phyloP scores from a whole-genome alignment of 1,284 basidiomycete genomes.

The Xerocomus tenax region DNA sequence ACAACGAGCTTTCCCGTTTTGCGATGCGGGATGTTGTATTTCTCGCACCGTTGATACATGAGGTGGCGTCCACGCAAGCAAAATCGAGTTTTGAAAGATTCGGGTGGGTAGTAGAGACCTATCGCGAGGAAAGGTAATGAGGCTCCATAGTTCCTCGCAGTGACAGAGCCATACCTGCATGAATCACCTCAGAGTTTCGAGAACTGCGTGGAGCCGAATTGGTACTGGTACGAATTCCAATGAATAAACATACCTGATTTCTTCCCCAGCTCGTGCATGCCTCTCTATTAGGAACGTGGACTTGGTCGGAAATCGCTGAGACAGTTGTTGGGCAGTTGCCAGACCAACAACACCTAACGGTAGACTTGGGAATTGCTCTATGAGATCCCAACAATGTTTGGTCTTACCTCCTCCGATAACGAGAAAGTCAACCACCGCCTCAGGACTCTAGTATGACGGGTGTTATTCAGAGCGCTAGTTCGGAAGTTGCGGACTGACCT shows the following conservation, averaged over 20 bases:
- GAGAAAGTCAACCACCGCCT: conserved; percentile 76
- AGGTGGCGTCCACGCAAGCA: conserved; percentile 84
- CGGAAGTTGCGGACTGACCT: conserved; percentile 34
- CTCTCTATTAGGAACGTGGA: conserved; percentile 84
- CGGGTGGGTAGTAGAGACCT: conserved; percentile 77
- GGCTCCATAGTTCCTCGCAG: background rate
- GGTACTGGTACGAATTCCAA: background rate
- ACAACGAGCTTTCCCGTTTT: conserved; percentile 87
- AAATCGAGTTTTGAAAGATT: conserved; percentile 79
- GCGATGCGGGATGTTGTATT: conserved; percentile 58
- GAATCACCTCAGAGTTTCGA: conserved; percentile 93
- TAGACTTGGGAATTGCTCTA: background rate
- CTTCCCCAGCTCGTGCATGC: conserved; percentile 64
- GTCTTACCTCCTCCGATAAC: conserved; percentile 80
- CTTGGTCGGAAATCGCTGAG: conserved; percentile 57
- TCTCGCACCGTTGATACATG: conserved; percentile 71
- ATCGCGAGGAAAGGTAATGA: background rate
- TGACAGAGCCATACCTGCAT: conserved; percentile 54
- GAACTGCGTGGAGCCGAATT: conserved; percentile 46
- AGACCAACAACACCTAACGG: conserved; percentile 74
- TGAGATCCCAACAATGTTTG: background rate
- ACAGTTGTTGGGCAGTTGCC: conserved; percentile 73
- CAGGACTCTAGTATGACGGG: conserved; percentile 47
- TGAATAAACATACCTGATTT: conserved; percentile 57
- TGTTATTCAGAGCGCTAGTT: conserved; percentile 1